Evolutionary conservation across 2,329 filamentous ascomycete species (phyloP).

Genomic region (Cordyceps javanica): DNA sequence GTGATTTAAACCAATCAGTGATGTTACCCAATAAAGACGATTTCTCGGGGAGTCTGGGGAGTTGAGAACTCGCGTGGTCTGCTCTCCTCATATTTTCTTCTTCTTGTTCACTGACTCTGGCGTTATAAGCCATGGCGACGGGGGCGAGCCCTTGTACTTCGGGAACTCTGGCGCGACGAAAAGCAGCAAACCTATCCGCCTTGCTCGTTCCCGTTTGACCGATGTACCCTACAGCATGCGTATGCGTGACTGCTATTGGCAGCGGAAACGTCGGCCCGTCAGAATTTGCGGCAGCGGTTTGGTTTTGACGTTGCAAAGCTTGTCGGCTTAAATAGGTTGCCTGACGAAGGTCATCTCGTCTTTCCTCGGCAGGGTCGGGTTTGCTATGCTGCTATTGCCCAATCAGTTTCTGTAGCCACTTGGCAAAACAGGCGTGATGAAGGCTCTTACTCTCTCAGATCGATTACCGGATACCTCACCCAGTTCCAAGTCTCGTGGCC

Average conservation of each 20-base stretch:
- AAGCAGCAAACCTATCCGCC: not conserved
- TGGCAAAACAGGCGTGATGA: not conserved
- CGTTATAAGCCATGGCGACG: not conserved
- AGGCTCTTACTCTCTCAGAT: not conserved
- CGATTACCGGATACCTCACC: no score
- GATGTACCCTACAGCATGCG: not conserved
- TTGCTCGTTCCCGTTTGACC: not conserved
- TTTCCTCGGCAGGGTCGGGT: not conserved
- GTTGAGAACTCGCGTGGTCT: not conserved
- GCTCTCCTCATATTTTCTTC: not conserved
- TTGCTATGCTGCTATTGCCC: not conserved
- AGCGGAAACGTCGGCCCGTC: not conserved
- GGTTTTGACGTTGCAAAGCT: not conserved
- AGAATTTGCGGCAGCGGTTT: not conserved
- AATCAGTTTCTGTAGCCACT: not conserved
- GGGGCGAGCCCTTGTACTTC: not conserved
- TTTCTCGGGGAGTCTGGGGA: not conserved
- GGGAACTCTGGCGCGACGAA: not conserved
- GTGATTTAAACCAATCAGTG: not conserved
- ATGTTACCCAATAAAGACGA: not conserved
- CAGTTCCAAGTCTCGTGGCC: no score
- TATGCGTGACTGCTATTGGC: not conserved
- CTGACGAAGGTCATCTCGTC: not conserved
- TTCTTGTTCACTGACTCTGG: not conserved
- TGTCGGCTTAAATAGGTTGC: not conserved